Evolutionary conservation across 257 asterid species (phyloP).

Genomic region (Sherardia arvensis): DNA sequence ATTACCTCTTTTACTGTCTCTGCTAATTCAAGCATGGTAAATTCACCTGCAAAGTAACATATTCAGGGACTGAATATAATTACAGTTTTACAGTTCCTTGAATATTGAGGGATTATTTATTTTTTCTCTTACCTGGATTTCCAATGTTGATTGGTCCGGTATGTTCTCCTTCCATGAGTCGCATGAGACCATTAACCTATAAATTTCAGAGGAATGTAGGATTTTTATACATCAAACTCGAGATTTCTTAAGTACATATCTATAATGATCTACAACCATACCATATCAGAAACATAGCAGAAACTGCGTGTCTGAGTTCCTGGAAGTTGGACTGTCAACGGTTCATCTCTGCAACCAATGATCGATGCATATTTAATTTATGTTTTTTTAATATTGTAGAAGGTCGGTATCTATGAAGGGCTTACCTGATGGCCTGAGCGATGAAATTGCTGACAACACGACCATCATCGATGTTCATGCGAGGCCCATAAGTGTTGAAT

Average conservation of each 20-base stretch:
- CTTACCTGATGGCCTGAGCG: constrained; percentile 88
- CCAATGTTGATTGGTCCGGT: constrained; percentile 68
- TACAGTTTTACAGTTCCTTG: neutral
- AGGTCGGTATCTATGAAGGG: neutral
- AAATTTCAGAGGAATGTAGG: constrained; percentile 12
- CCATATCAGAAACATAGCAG: constrained; percentile 51
- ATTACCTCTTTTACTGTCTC: constrained; percentile 53
- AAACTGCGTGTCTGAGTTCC: constrained; percentile 83
- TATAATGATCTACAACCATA: constrained; percentile 2
- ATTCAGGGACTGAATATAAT: neutral
- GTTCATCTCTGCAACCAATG: constrained; percentile 50
- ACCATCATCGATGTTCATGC: constrained; percentile 95
- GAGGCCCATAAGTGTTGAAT: constrained; percentile 93
- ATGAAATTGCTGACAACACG: constrained; percentile 95
- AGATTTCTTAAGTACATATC: too few species aligned
- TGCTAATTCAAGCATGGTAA: constrained; percentile 53
- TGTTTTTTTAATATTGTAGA: neutral
- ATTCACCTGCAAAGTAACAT: constrained; percentile 34
- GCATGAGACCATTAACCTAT: constrained; percentile 46
- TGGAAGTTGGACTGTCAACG: constrained; percentile 83
- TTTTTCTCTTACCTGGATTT: constrained; percentile 40
- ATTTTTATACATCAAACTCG: neutral
- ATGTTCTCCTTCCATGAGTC: constrained; percentile 44
- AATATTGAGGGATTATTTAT: neutral
- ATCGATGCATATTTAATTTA: neutral